Evolutionary conservation across 2,329 filamentous ascomycete genomes (phyloP).

Genomic region (Xylogone sp.): DNA sequence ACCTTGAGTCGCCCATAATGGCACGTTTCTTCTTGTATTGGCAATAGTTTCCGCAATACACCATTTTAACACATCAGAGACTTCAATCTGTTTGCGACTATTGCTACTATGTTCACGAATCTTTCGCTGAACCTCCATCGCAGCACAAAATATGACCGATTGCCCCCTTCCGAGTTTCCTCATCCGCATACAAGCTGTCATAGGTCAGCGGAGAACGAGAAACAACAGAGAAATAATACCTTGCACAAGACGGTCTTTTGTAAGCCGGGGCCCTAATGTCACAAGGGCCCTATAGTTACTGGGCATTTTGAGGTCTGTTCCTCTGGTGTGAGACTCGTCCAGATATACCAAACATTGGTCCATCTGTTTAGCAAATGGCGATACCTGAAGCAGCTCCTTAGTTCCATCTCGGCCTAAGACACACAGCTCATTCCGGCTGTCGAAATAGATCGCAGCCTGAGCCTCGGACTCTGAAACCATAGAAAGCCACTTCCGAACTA

Average conservation of each 20-base stretch:
- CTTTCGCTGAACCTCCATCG: slow-evolving; percentile 53
- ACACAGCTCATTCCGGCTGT: slow-evolving; percentile 48
- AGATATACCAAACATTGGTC: slow-evolving; percentile 61
- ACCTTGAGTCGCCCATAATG: slow-evolving; percentile 60
- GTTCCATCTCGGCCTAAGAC: slow-evolving; percentile 47
- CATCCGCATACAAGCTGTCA: slow-evolving; percentile 66
- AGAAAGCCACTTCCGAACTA: slow-evolving; percentile 53
- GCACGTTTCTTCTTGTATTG: slow-evolving; percentile 45
- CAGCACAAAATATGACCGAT: slow-evolving; percentile 57
- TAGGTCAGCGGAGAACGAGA: slow-evolving; percentile 6
- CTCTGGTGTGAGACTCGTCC: slow-evolving; percentile 66
- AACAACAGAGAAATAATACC: slow-evolving; percentile 36
- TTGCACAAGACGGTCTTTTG: slow-evolving; percentile 66
- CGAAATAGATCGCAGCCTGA: slow-evolving; percentile 54
- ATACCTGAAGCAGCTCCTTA: slow-evolving; percentile 49
- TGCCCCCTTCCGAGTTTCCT: slow-evolving; percentile 64
- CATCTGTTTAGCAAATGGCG: slow-evolving; percentile 52
- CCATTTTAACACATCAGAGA: slow-evolving; percentile 57
- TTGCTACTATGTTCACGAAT: slow-evolving; percentile 35
- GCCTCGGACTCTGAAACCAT: slow-evolving; percentile 14
- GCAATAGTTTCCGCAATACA: slow-evolving; percentile 52
- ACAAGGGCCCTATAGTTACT: slow-evolving; percentile 57
- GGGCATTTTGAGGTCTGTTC: slow-evolving; percentile 63
- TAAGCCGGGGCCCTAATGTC: slow-evolving; percentile 59
- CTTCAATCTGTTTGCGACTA: slow-evolving; percentile 31